Conservation (phyloP, 2,329 filamentous ascomycete species). For the Capronia coronata region DNA sequence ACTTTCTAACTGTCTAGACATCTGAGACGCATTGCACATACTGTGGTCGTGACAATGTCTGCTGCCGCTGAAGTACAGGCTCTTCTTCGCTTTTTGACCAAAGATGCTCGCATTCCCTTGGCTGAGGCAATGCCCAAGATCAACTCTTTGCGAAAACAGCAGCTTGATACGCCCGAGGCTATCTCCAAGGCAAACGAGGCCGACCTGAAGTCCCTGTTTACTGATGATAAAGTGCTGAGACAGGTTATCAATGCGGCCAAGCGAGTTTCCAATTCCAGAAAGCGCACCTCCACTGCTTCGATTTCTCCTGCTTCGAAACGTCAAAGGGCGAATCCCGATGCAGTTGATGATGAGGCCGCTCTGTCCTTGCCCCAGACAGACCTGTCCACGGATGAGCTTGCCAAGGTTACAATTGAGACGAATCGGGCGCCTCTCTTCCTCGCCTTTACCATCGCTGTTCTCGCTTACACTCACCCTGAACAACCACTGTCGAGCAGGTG, state of each 20-base stretch:
- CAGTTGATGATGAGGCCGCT: conserved; percentile 33
- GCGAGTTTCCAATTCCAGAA: conserved; percentile 46
- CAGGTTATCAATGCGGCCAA: conserved; percentile 54
- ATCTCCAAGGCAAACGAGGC: conserved; percentile 46
- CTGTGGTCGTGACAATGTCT: conserved; percentile 9
- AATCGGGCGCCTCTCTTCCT: conserved; percentile 78
- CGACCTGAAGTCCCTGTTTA: conserved; percentile 39
- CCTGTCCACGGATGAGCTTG: conserved; percentile 45
- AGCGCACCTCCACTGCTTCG: conserved; percentile 40
- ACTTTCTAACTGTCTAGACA: no score
- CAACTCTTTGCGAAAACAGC: conserved; percentile 47
- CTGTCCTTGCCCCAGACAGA: conserved; percentile 33
- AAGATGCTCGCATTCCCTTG: conserved; percentile 52
- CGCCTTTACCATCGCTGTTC: conserved; percentile 66
- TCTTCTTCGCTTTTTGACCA: conserved; percentile 52
- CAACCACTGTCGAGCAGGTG: conserved; percentile 78
- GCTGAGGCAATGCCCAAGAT: conserved; percentile 50
- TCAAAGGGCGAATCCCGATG: conserved; percentile 21
- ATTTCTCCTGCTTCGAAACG: conserved; percentile 30
- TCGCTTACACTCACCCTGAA: conserved; percentile 76
- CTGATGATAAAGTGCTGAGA: conserved; percentile 51
- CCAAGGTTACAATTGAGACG: conserved; percentile 55
- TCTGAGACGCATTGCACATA: no score
- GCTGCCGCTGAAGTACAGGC: conserved; percentile 37
- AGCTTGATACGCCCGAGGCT: conserved; percentile 38